These are phyloP conservation scores for Pseudonitzschia delicatissima DNA, from an alignment of 108 stramenopile genomes.

Conservation along the genomic window DNA sequence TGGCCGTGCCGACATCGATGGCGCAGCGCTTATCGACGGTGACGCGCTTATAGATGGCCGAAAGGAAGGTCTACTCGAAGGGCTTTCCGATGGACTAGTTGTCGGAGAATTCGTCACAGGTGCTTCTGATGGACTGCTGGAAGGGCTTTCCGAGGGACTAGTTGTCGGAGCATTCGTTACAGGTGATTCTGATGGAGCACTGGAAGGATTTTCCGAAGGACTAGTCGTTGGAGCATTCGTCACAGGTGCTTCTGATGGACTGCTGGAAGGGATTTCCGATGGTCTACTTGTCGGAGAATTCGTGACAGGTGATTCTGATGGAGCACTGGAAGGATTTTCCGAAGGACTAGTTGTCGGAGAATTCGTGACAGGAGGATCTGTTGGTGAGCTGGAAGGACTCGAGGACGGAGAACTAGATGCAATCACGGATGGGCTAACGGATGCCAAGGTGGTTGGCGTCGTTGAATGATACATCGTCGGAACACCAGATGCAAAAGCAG, in stretches of 20 bases:
- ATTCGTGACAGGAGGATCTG: background rate
- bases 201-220: background rate
- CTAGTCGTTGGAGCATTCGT: background rate
- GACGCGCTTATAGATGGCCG: background rate
- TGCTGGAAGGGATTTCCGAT: background rate
- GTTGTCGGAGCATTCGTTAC: background rate
- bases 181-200: background rate
- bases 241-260: background rate
- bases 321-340: background rate
- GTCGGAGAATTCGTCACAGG: slow-evolving; percentile 4
- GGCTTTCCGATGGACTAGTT: background rate
- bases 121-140: background rate
- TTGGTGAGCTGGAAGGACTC: background rate
- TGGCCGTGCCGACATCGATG: background rate
- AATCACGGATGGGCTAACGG: too few relatives aligned
- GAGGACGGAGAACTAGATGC: too few relatives aligned
- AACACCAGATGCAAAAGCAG: too few relatives aligned
- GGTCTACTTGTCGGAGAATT: background rate
- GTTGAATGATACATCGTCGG: too few relatives aligned
- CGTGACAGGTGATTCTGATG: background rate
- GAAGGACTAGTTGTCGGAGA: background rate
- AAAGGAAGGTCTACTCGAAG: background rate
- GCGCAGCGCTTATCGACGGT: background rate
- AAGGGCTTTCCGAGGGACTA: background rate
- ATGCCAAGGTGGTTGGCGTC: too few relatives aligned